Evolutionary conservation across 495 filamentous ascomycete genomes (phyloP).

Genomic region (Hypoxylon crocopeplum): DNA sequence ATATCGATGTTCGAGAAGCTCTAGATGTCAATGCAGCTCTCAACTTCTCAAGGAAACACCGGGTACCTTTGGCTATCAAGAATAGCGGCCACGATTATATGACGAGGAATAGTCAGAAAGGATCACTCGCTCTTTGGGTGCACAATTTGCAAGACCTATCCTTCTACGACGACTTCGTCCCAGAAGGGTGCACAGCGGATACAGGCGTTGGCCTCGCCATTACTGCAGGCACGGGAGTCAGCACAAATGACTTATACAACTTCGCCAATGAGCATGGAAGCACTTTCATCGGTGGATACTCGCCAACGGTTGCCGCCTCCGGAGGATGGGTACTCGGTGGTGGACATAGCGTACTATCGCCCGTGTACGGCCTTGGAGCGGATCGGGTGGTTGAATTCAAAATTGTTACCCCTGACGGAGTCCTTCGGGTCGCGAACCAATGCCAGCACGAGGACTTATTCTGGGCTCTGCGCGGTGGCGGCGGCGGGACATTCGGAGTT

Average conservation of each 20-base stretch:
- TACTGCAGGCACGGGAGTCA: conserved; percentile 48
- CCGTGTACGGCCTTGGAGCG: conserved; percentile 65
- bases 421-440: conserved; percentile 54
- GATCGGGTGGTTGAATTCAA: conserved; percentile 70
- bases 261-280: conserved; percentile 42
- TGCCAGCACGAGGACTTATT: conserved; percentile 62
- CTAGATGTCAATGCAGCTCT: conserved; percentile 51
- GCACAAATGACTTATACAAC: conserved; percentile 47
- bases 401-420: conserved; percentile 62
- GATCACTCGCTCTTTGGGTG: conserved; percentile 65
- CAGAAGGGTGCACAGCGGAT: conserved; percentile 24
- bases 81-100: conserved; percentile 52
- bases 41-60: conserved; percentile 50
- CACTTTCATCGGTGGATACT: conserved; percentile 47
- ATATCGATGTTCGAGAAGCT: conserved; percentile 53
- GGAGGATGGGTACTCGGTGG: conserved; percentile 70
- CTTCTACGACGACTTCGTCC: conserved; percentile 45
- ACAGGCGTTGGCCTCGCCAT: conserved; percentile 47
- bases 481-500: conserved; percentile 62
- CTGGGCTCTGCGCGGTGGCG: conserved; percentile 67
- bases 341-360: conserved; percentile 61
- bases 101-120: conserved; percentile 56
- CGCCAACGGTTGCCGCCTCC: conserved; percentile 54
- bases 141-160: conserved; percentile 61
- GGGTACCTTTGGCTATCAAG: conserved; percentile 49